These are phyloP conservation scores for Dioscorea alata DNA, from an alignment of 106 monocot species.

Conservation along the genomic window DNA sequence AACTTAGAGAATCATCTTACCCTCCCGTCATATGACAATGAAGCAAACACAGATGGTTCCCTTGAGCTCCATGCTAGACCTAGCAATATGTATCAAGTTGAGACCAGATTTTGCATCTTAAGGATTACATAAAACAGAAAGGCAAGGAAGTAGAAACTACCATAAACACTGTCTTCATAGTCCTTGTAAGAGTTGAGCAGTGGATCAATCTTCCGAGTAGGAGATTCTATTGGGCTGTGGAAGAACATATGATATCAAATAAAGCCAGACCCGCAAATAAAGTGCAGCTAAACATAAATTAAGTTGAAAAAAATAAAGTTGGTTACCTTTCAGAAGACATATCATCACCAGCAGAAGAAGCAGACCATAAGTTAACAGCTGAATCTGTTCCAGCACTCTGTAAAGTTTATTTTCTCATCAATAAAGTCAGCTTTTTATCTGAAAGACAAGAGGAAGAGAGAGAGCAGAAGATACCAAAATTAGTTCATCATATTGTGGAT, in stretches of 20 bases:
- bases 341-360: constrained; percentile 27
- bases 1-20: constrained; percentile 34
- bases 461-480: constrained; percentile 66
- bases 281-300: background rate
- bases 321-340: constrained; percentile 51
- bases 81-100: constrained; percentile 15
- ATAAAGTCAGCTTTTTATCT: constrained; percentile 1
- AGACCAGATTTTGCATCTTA: constrained; percentile 8
- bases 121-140: constrained; percentile 2
- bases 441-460: constrained; percentile 5
- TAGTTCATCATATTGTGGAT: constrained; percentile 75
- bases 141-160: constrained; percentile 29
- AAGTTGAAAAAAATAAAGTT: background rate
- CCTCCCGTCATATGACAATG: constrained; percentile 96
- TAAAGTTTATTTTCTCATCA: constrained; percentile 20
- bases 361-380: constrained; percentile 84
- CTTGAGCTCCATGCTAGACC: constrained; percentile 90
- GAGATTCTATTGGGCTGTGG: constrained; percentile 55
- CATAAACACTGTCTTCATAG: constrained; percentile 97
- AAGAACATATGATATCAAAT: constrained; percentile 1
- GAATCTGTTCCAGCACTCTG: constrained; percentile 99
- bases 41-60: constrained; percentile 80
- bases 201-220: constrained; percentile 46
- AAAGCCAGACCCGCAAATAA: background rate
- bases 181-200: constrained; percentile 78